Base-by-base conservation (phyloP, 129 eudicot species). In the Helianthus tuberosus region DNA sequence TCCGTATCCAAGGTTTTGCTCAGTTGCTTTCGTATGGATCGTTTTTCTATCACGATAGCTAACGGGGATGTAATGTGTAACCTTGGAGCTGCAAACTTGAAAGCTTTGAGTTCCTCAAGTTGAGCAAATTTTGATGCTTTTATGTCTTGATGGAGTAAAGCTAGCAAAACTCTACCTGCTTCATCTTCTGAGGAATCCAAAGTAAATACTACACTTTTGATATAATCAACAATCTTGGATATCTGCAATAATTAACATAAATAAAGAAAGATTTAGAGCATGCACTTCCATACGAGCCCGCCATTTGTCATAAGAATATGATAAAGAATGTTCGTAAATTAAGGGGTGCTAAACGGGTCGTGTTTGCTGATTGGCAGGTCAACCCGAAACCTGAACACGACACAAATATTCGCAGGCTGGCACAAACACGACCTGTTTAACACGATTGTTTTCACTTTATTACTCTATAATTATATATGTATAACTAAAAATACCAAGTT, bases 61-160 rank as follows among this genome's bases (percentile, higher is more conserved):
- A 36, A 72, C 4, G 69, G 85, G 69, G 88, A 84, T 80, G 77
- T 68, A 6, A 84, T 80, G 36, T 81, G 82, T 58, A 84, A 59
- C 49, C 74, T 77, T 5, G 63, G 25, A 27, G 85, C 83, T 64
- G 85, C 83, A 73, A 62, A 55, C 8, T 84, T 82, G 54, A 80
- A 58, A 46, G 88, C 85, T 27, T 66, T 73, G 14, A 81, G 71
- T 72, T 81, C 85, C 49, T 70, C 64, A 6, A 8, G 35, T 35
- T 84, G 71, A 69, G 61, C 73, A 25, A 62, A 15, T 52, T 61
- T 72, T 52, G 80, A 72, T 54, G 69, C 59, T 32, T 76, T 6
- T 51, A 80, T 75, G 53, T 84, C 76, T 64, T 70, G 65, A 67
- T 67, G 77, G 13, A 84, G 83, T 43, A 84, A 64, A 52, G 73